Evolutionary conservation across 1,139 yeast species (phyloP).

Genomic region (Candida glucosophila): DNA sequence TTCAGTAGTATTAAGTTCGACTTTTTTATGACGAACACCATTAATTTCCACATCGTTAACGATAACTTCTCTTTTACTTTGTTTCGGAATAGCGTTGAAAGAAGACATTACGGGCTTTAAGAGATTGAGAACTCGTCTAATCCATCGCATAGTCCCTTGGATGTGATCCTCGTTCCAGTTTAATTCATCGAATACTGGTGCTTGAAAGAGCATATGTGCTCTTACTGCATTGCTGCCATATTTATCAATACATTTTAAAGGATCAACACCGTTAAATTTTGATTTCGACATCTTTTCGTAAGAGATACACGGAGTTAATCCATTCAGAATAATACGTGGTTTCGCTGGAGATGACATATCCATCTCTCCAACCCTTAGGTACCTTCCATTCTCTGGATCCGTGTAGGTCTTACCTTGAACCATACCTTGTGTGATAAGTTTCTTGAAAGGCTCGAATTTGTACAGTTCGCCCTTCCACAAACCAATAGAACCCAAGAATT

Average conservation of each 20-base stretch:
- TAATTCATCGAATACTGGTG: constrained; percentile 74
- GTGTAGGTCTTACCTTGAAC: constrained; percentile 84
- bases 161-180: constrained; percentile 90
- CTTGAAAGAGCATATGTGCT: constrained; percentile 87
- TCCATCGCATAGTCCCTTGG: constrained; percentile 82
- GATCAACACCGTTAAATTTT: constrained; percentile 90
- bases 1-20: constrained; percentile 35
- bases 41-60: constrained; percentile 7
- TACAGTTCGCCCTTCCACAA: constrained; percentile 35
- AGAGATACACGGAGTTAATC: constrained; percentile 43
- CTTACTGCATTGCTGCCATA: constrained; percentile 95
- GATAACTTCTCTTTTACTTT: constrained; percentile 1
- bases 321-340: constrained; percentile 43
- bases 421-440: constrained; percentile 92
- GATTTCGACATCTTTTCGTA: constrained; percentile 96
- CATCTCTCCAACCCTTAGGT: constrained; percentile 67
- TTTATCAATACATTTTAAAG: constrained; percentile 57
- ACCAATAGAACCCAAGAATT: constrained; percentile 59
- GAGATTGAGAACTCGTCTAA: constrained; percentile 49
- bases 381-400: constrained; percentile 66
- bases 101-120: constrained; percentile 12
- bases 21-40: constrained; percentile 13
- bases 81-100: not conserved
- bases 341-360: constrained; percentile 28
- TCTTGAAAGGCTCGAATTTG: constrained; percentile 71